Conservation (phyloP, 305 asterid species). For the Monarda citriodora region DNA sequence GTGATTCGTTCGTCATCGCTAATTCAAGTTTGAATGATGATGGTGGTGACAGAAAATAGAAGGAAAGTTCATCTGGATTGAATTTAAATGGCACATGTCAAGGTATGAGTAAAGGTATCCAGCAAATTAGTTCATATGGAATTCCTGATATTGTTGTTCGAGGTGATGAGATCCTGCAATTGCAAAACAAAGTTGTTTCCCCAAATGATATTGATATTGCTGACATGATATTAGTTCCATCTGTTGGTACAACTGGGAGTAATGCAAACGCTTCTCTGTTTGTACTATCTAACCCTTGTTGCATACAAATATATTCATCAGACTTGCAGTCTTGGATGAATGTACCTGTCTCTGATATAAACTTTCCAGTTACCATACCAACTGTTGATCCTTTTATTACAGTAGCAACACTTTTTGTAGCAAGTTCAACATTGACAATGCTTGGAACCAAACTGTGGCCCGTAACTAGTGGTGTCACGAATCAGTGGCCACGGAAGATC, state of each 20-base stretch:
- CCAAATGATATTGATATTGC: constrained; percentile 65
- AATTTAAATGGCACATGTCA: too few relatives aligned
- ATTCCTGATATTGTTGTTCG: constrained; percentile 58
- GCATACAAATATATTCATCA: constrained; percentile 55
- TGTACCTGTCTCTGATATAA: constrained; percentile 41
- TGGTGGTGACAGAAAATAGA: too few relatives aligned
- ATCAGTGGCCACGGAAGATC: constrained; percentile 50
- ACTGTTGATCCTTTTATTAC: constrained; percentile 75
- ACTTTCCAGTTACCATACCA: constrained; percentile 66
- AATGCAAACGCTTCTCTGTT: constrained; percentile 56
- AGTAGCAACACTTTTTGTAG: constrained; percentile 51
- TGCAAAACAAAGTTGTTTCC: constrained; percentile 49
- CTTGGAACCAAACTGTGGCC: constrained; percentile 59
- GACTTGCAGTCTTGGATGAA: constrained; percentile 38
- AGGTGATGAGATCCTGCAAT: constrained; percentile 79
- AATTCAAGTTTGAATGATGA: too few relatives aligned
- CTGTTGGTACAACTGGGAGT: constrained; percentile 45
- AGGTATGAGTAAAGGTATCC: too few relatives aligned
- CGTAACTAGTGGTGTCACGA: constrained; percentile 77
- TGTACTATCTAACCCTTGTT: constrained; percentile 80
- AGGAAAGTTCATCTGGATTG: too few relatives aligned
- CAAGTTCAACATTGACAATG: constrained; percentile 35
- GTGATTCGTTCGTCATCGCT: too few relatives aligned
- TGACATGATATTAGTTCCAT: constrained; percentile 69
- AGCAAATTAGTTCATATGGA: too few relatives aligned